Evolutionary conservation across 2,329 filamentous ascomycete species (phyloP).

Genomic region (Phoma sp.): DNA sequence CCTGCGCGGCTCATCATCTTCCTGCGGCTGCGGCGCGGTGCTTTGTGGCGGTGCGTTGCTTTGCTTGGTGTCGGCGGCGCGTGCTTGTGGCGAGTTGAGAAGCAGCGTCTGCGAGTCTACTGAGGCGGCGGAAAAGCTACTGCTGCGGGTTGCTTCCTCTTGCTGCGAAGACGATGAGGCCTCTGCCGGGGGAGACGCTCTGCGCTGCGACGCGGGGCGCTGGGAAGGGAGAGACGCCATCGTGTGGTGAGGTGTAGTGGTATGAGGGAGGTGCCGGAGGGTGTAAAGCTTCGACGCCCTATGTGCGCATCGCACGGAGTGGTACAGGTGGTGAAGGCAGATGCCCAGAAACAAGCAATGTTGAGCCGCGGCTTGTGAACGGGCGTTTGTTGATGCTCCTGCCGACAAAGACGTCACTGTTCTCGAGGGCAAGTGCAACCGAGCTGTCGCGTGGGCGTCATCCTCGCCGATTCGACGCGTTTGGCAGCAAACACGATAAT

Average conservation of each 20-base stretch:
- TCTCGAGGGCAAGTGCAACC: conserved; percentile 4
- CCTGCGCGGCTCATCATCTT: conserved; percentile 56
- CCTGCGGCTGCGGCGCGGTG: conserved; percentile 24
- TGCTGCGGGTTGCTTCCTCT: conserved; percentile 34
- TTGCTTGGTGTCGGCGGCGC: conserved; percentile 24
- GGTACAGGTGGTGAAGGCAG: not conserved
- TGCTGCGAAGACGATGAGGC: conserved; percentile 28
- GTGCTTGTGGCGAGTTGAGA: conserved; percentile 45
- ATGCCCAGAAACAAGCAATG: not conserved
- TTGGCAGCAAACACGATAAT: not conserved
- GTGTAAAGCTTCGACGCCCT: not conserved
- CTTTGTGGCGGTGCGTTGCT: conserved; percentile 23
- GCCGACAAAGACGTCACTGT: conserved; percentile 15
- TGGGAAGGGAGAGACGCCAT: conserved; percentile 56
- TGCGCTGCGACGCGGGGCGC: conserved; percentile 46
- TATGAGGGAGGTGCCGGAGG: not conserved
- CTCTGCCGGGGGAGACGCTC: conserved; percentile 33
- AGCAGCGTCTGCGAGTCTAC: conserved; percentile 57
- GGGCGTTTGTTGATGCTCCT: conserved; percentile 13
- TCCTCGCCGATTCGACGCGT: not conserved
- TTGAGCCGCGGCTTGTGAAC: conserved; percentile 7
- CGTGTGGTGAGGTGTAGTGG: not conserved
- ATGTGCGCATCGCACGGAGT: not conserved
- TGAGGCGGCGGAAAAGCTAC: conserved; percentile 50
- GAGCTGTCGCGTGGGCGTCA: conserved; percentile 4